phyloP scores from a whole-genome alignment of 495 filamentous ascomycete species.

The Lasiosphaeria miniovina region DNA sequence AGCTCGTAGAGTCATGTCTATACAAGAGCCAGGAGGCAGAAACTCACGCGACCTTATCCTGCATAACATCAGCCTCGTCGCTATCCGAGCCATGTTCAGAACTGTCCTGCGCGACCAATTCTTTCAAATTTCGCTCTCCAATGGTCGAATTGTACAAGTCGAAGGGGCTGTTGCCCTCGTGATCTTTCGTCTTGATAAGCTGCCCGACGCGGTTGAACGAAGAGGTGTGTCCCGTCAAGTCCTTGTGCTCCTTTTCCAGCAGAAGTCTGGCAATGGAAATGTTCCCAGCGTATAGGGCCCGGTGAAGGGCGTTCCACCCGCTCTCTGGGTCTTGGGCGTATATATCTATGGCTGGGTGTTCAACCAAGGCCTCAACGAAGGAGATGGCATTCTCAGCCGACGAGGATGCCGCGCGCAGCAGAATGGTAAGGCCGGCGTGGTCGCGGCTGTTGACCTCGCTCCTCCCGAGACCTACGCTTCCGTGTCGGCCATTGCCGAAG shows the following conservation, averaged over 20 bases:
- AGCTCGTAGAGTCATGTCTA: too few relatives aligned
- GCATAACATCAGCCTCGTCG: constrained; percentile 29
- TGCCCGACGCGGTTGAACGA: constrained; percentile 50
- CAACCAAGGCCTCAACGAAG: constrained; percentile 75
- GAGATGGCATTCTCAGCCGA: constrained; percentile 59
- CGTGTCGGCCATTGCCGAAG: constrained; percentile 27
- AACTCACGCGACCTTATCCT: constrained; percentile 25
- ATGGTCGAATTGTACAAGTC: constrained; percentile 87
- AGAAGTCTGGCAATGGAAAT: constrained; percentile 78
- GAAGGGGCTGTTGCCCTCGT: constrained; percentile 90
- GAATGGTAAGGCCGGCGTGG: constrained; percentile 70
- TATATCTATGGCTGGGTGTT: constrained; percentile 80
- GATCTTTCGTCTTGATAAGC: constrained; percentile 91
- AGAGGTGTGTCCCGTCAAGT: constrained; percentile 53
- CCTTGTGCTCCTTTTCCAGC: constrained; percentile 68
- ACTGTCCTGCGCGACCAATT: constrained; percentile 19
- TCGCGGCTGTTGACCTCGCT: constrained; percentile 82
- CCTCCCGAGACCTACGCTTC: constrained; percentile 51
- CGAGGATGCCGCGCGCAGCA: constrained; percentile 81
- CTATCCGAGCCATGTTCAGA: constrained; percentile 42
- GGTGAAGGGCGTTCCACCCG: constrained; percentile 93
- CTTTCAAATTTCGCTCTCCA: constrained; percentile 50
- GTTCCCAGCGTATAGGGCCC: constrained; percentile 91
- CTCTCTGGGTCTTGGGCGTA: constrained; percentile 84
- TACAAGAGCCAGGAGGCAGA: background rate